Conservation (phyloP, 345 rosid species). For the Hevea brasiliensis region DNA sequence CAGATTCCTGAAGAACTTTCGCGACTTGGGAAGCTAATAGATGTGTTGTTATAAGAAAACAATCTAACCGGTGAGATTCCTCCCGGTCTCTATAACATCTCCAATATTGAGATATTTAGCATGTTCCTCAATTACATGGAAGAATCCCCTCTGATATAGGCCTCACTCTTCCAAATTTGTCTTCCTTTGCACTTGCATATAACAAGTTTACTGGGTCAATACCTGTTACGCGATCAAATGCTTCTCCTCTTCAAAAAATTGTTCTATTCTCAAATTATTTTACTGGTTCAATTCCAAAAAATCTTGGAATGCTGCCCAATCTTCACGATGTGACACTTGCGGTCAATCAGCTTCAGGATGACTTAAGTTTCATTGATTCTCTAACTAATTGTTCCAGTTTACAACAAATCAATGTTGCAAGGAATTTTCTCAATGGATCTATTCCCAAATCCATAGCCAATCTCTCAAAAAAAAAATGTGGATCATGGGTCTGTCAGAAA, state of each 20-base stretch:
- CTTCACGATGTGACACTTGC: too few species aligned
- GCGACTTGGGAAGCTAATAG: background rate
- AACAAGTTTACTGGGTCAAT: too few species aligned
- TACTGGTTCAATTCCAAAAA: too few species aligned
- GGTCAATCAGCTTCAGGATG: too few species aligned
- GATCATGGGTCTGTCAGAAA: background rate
- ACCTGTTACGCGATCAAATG: background rate
- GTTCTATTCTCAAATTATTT: too few species aligned
- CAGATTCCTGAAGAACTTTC: background rate
- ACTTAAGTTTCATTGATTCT: too few species aligned
- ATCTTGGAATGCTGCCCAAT: background rate
- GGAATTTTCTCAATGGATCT: background rate
- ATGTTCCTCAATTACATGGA: conserved; percentile 18
- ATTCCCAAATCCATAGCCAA: conserved; percentile 1
- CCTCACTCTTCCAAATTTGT: conserved; percentile 7
- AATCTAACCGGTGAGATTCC: conserved; percentile 33
- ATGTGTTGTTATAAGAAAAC: conserved; percentile 13
- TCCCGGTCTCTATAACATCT: conserved; percentile 22
- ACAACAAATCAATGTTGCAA: too few species aligned
- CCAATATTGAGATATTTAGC: background rate
- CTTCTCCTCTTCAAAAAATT: too few species aligned
- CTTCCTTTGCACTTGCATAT: too few species aligned
- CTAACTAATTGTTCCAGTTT: too few species aligned
- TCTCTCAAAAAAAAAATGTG: background rate
- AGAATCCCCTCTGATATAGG: conserved; percentile 19